Percentiles rank a stretch among this genome's conserved stretches.
Conservation (phyloP, 2,329 filamentous ascomycete species). For the Beauveria varroae region DNA sequence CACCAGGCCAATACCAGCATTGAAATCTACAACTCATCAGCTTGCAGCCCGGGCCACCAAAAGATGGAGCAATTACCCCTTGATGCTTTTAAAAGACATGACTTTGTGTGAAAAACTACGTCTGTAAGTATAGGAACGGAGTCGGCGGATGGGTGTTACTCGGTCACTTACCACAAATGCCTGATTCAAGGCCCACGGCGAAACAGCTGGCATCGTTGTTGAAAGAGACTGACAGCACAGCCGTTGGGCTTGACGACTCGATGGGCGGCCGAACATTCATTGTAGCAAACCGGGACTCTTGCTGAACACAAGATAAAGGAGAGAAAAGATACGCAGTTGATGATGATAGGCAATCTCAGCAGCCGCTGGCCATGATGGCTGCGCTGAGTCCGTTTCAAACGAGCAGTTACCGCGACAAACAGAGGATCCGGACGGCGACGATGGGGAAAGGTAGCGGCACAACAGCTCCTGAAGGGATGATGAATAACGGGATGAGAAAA, state of each 20-base stretch:
- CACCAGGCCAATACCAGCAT: constrained; percentile 71
- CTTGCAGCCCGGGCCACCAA: neutral
- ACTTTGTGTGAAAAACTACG: constrained; percentile 64
- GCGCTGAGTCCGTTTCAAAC: neutral
- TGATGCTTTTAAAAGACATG: constrained; percentile 58
- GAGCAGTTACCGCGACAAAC: neutral
- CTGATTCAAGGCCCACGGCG: constrained; percentile 76
- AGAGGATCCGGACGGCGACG: neutral
- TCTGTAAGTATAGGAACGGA: constrained; percentile 19
- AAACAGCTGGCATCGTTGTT: constrained; percentile 83
- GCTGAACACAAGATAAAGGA: neutral
- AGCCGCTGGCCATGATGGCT: constrained; percentile 2
- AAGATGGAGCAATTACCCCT: constrained; percentile 30
- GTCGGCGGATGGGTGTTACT: neutral
- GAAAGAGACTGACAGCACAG: constrained; percentile 77
- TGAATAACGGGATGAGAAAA: neutral
- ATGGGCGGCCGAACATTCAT: constrained; percentile 92
- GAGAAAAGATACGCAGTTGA: neutral
- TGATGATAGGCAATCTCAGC: neutral
- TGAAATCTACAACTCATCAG: constrained; percentile 50
- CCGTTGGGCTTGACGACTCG: constrained; percentile 64
- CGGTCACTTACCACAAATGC: constrained; percentile 63
- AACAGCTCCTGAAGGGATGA: neutral
- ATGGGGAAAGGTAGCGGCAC: neutral
- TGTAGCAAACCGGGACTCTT: constrained; percentile 15